These are phyloP conservation scores for Aureobasidium sp. DNA, from an alignment of 2,329 filamentous ascomycete genomes.

Conservation along the genomic window DNA sequence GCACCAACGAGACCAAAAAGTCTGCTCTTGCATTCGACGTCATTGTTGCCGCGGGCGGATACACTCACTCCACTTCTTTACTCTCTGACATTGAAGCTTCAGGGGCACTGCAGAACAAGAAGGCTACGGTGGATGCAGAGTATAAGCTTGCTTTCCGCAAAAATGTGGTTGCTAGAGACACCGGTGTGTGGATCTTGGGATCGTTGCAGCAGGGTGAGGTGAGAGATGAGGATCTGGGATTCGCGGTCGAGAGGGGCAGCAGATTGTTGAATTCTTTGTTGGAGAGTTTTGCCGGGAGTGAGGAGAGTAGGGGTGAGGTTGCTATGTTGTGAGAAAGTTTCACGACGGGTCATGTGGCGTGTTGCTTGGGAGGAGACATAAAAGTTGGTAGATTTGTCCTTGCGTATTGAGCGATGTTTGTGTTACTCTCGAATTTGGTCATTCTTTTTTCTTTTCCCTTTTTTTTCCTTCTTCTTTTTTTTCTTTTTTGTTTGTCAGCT, in stretches of 20 bases:
- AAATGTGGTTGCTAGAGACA: background rate
- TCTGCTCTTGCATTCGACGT: constrained; percentile 15
- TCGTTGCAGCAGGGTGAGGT: constrained; percentile 20
- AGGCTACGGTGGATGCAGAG: background rate
- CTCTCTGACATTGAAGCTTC: background rate
- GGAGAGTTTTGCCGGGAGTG: constrained; percentile 12
- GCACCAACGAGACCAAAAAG: constrained; percentile 18
- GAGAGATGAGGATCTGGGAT: constrained; percentile 21
- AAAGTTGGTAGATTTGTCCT: background rate
- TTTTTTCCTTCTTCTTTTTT: background rate
- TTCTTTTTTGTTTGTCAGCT: too few relatives aligned
- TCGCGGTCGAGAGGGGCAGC: constrained; percentile 21
- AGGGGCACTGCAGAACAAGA: background rate
- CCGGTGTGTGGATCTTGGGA: constrained; percentile 23
- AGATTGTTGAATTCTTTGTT: constrained; percentile 20
- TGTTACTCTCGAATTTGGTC: background rate
- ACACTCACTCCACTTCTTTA: background rate
- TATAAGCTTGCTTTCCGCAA: constrained; percentile 19
- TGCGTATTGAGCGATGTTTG: background rate
- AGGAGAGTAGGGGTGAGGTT: constrained; percentile 17
- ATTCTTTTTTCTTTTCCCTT: background rate
- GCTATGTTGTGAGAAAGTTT: constrained; percentile 21
- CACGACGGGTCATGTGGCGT: background rate
- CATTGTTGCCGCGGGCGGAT: constrained; percentile 22
- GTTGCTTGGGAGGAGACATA: background rate